Conservation (phyloP, 768 basidiomycete genomes). For the Strobilomyces confusus region DNA sequence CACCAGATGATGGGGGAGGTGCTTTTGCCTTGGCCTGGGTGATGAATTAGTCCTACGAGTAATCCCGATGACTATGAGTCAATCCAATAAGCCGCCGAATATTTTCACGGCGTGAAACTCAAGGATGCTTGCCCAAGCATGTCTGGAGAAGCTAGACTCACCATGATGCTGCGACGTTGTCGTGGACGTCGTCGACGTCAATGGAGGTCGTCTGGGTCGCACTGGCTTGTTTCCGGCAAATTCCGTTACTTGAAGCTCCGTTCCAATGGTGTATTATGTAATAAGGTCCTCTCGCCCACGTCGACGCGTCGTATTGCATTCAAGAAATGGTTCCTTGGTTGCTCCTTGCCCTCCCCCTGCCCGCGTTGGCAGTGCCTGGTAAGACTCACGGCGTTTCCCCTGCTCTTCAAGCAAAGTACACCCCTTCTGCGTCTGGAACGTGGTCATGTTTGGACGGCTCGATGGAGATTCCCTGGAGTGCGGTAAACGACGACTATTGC, state of each 20-base stretch:
- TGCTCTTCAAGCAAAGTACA: conserved; percentile 51
- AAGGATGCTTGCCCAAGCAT: neutral
- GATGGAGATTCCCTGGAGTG: conserved; percentile 70
- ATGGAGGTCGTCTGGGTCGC: neutral
- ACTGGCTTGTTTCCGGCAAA: conserved; percentile 11
- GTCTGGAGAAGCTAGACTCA: conserved; percentile 16
- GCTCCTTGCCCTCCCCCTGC: conserved; percentile 37
- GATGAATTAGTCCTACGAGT: conserved; percentile 10
- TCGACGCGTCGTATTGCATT: neutral
- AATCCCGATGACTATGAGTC: conserved; percentile 15
- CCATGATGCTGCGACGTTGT: conserved; percentile 27
- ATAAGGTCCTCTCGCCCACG: conserved; percentile 4
- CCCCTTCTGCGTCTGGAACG: conserved; percentile 42
- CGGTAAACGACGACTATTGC: conserved; percentile 93
- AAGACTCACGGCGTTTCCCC: conserved; percentile 60
- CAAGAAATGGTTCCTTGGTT: conserved; percentile 49
- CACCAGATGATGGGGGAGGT: conserved; percentile 59
- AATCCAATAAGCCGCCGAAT: conserved; percentile 24
- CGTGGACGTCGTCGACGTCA: conserved; percentile 27
- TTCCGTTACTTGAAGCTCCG: conserved; percentile 24
- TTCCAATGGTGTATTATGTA: conserved; percentile 22
- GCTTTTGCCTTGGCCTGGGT: conserved; percentile 76
- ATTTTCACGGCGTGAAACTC: neutral
- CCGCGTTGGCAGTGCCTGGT: conserved; percentile 39
- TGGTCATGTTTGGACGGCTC: conserved; percentile 85